Evolutionary conservation across 2,329 filamentous ascomycete species (phyloP).

Genomic region (Colletotrichum phormii): DNA sequence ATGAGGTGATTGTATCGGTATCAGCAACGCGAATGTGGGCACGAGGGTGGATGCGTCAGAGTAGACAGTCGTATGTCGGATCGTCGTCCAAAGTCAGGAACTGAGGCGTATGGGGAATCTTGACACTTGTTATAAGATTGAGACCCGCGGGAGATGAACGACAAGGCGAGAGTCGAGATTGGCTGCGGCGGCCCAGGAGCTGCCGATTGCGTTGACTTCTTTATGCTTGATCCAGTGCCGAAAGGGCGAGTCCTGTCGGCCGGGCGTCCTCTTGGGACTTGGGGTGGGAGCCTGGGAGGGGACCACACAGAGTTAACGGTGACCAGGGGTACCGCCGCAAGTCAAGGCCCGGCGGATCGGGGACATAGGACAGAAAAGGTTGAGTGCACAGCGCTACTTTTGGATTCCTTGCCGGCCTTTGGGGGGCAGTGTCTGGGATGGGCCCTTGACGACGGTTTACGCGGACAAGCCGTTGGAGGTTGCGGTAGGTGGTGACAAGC

Average conservation of each 20-base stretch:
- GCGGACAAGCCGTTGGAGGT: conserved; percentile 15
- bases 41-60: conserved; percentile 6
- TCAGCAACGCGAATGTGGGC: conserved; percentile 15
- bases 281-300: neutral
- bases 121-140: conserved; percentile 26
- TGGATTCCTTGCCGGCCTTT: neutral
- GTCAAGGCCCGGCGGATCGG: conserved; percentile 19
- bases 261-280: conserved; percentile 3
- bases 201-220: conserved; percentile 22
- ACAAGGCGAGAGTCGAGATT: conserved; percentile 22
- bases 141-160: conserved; percentile 25
- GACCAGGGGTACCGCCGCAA: conserved; percentile 31
- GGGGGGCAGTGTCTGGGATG: conserved; percentile 15
- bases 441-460: conserved; percentile 11
- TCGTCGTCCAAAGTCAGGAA: conserved; percentile 29
- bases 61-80: conserved; percentile 23
- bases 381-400: conserved; percentile 20
- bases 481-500: conserved; percentile 18
- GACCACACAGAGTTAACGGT: conserved; percentile 18
- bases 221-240: conserved; percentile 35
- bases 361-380: conserved; percentile 18
- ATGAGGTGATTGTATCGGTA: neutral
- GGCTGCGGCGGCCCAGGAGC: conserved; percentile 19
- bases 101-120: conserved; percentile 7
- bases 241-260: conserved; percentile 20